phyloP scores from a whole-genome alignment of 805 yeast species.

The Hanseniaspora vineae region DNA sequence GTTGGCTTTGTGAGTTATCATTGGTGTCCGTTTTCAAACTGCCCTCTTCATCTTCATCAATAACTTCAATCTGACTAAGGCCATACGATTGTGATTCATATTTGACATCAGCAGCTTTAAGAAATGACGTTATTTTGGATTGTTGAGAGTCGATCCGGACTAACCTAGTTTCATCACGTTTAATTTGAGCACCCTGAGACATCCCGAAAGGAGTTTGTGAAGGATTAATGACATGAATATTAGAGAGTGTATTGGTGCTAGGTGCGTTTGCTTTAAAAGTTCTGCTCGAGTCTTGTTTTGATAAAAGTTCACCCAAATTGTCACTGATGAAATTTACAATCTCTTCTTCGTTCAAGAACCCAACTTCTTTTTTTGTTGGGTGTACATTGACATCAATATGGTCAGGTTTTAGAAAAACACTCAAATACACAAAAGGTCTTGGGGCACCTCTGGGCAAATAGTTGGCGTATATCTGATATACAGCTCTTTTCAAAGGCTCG shows the following conservation, averaged over 20 bases:
- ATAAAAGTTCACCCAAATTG: conserved; percentile 36
- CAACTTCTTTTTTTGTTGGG: conserved; percentile 88
- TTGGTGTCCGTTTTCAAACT: neutral
- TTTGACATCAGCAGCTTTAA: neutral
- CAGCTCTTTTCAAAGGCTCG: conserved; percentile 64
- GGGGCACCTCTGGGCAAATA: conserved; percentile 63
- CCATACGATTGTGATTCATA: neutral
- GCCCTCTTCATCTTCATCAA: neutral
- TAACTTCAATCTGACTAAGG: neutral
- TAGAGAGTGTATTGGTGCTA: conserved; percentile 27
- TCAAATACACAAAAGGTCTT: conserved; percentile 64
- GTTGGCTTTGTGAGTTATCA: no score
- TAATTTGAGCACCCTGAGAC: conserved; percentile 7
- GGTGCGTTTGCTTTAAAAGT: conserved; percentile 47
- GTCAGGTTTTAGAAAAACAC: conserved; percentile 51
- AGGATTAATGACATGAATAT: neutral
- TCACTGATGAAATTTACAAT: conserved; percentile 51
- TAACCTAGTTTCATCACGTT: conserved; percentile 21
- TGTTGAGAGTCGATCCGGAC: conserved; percentile 22
- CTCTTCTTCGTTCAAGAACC: conserved; percentile 78
- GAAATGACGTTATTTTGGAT: neutral
- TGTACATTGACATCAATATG: conserved; percentile 89
- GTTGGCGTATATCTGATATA: conserved; percentile 45
- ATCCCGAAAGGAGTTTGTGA: neutral
- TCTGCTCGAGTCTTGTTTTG: conserved; percentile 52